These are phyloP conservation scores for Aspergillus japonicus DNA, from an alignment of 2,329 filamentous ascomycete species.

Conservation along the genomic window DNA sequence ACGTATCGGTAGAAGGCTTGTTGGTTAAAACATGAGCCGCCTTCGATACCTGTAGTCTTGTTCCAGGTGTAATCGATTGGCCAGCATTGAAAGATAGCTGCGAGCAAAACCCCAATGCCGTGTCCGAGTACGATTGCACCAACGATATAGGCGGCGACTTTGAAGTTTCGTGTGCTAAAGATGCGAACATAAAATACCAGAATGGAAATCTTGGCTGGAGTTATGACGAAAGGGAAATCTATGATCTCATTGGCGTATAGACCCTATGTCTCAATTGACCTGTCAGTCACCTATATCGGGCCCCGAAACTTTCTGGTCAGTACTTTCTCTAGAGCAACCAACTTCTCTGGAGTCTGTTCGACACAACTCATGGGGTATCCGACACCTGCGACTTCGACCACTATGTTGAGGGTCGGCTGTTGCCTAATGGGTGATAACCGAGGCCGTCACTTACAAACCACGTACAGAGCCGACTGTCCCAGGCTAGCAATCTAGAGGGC, in stretches of 20 bases:
- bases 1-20: constrained; percentile 19
- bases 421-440: too few relatives aligned
- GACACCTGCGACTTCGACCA: constrained; percentile 19
- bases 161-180: constrained; percentile 19
- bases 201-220: constrained; percentile 26
- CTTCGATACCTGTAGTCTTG: neutral
- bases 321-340: constrained; percentile 20
- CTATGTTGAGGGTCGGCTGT: neutral
- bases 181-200: constrained; percentile 28
- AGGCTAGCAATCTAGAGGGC: constrained; percentile 18
- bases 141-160: constrained; percentile 19
- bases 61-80: constrained; percentile 22
- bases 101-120: constrained; percentile 22
- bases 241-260: constrained; percentile 20
- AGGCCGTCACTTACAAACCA: constrained; percentile 18
- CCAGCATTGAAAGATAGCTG: constrained; percentile 25
- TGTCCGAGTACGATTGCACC: constrained; percentile 19
- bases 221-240: constrained; percentile 24
- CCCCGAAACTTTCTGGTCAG: neutral
- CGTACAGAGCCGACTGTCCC: constrained; percentile 18
- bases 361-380: constrained; percentile 18
- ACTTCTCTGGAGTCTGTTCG: constrained; percentile 8
- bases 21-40: constrained; percentile 21
- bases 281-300: neutral
- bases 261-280: constrained; percentile 9